These are phyloP conservation scores for Suillus decipiens DNA, from an alignment of 768 basidiomycete genomes.

Conservation along the genomic window DNA sequence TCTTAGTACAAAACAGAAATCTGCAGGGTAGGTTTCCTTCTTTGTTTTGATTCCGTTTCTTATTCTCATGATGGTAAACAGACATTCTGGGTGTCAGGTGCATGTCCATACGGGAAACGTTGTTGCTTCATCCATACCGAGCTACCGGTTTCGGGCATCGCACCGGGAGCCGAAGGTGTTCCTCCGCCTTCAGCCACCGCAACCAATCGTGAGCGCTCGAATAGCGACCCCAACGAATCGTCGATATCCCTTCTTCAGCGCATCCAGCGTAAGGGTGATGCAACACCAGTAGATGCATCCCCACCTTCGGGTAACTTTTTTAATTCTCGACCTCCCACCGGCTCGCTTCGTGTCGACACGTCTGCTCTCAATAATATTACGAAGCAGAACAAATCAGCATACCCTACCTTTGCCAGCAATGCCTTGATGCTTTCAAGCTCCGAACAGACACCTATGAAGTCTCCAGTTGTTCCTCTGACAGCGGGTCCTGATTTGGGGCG, in stretches of 20 bases:
- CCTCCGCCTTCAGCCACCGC: slow-evolving; percentile 53
- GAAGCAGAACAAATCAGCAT: slow-evolving; percentile 84
- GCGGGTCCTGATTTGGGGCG: slow-evolving; percentile 85
- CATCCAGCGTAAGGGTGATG: slow-evolving; percentile 65
- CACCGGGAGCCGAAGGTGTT: slow-evolving; percentile 53
- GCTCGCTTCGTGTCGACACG: slow-evolving; percentile 75
- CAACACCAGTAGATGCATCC: slow-evolving; percentile 60
- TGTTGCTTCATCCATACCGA: slow-evolving; percentile 96
- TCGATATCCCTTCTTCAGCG: slow-evolving; percentile 75
- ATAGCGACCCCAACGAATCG: slow-evolving; percentile 78
- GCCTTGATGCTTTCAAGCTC: slow-evolving; percentile 50
- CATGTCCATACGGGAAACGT: slow-evolving; percentile 89
- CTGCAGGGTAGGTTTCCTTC: slow-evolving; percentile 63
- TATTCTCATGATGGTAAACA: slow-evolving; percentile 31
- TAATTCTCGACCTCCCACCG: slow-evolving; percentile 64
- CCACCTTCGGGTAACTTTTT: slow-evolving; percentile 45
- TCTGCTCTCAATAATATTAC: slow-evolving; percentile 58
- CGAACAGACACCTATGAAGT: slow-evolving; percentile 62
- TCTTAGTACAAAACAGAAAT: slow-evolving; percentile 90
- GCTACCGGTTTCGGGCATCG: slow-evolving; percentile 62
- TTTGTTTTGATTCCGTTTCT: background rate
- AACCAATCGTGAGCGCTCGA: slow-evolving; percentile 66
- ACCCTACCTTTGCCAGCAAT: slow-evolving; percentile 59
- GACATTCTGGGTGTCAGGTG: slow-evolving; percentile 95
- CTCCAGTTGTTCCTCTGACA: slow-evolving; percentile 72